These are phyloP conservation scores for Iodosphaeria phyllophila DNA, from an alignment of 2,329 filamentous ascomycete genomes.

Conservation along the genomic window DNA sequence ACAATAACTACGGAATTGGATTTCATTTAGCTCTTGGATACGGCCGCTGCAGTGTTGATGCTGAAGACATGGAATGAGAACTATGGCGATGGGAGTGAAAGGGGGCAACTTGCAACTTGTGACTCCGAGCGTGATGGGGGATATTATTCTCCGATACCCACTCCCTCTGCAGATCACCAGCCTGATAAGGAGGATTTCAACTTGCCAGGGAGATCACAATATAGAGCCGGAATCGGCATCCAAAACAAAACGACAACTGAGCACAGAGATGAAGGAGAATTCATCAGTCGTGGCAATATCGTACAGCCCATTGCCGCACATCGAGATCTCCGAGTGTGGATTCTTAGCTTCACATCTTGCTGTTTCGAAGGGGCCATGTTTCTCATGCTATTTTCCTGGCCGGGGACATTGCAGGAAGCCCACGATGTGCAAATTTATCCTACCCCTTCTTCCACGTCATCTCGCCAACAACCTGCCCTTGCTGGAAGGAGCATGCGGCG, in stretches of 20 bases:
- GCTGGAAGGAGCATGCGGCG: too few species aligned
- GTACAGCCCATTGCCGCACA: not conserved
- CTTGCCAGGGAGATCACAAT: not conserved
- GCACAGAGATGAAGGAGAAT: not conserved
- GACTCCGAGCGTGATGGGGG: too few species aligned
- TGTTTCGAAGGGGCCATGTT: conserved; percentile 17
- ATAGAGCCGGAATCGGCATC: not conserved
- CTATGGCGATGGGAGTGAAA: conserved; percentile 3
- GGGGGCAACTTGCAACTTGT: too few species aligned
- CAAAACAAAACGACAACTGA: not conserved
- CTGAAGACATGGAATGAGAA: conserved; percentile 14
- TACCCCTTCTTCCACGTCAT: conserved; percentile 2
- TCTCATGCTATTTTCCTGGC: conserved; percentile 16
- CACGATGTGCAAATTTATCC: conserved; percentile 4
- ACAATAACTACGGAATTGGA: not conserved
- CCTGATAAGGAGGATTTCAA: not conserved
- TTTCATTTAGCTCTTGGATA: conserved; percentile 8
- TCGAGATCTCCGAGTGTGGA: conserved; percentile 11
- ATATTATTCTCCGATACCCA: too few species aligned
- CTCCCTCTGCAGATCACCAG: not conserved
- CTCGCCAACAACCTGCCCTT: too few species aligned
- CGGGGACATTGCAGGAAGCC: conserved; percentile 12
- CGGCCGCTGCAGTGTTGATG: conserved; percentile 11
- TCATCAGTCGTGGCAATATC: not conserved
- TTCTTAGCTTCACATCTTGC: conserved; percentile 14